Evolutionary conservation across 192 early-diverging fungal species (phyloP), one percentile per base, ranked within the genome.

Genomic region (Podila verticillata): DNA sequence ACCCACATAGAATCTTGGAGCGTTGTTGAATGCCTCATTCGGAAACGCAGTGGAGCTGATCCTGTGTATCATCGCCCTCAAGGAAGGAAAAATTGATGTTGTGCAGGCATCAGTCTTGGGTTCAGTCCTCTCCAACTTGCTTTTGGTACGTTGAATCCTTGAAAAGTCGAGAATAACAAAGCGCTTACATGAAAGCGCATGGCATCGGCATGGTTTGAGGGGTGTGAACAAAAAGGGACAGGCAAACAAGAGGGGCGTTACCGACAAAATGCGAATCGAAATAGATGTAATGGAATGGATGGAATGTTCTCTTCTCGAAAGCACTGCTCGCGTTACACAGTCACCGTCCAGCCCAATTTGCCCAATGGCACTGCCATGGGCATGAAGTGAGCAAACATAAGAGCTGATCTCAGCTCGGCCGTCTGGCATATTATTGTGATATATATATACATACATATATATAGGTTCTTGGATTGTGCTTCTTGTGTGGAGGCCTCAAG

Each of bases 41-140:
- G 95, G 96, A 34, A 99, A 98, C 66, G 93, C 93, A 3, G 93
- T 97, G 12, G 94, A 95, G 74, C 70, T 95, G 83, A 91, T 98
- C 72, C 86, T 99, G 20, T 90, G 88, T 7, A 84, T 97, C 29
- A 85, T 97, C 75, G 95, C 96, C 8, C 85, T 99, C 47, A 86
- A 89, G 19, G 84, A 93, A 74, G 91, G 91, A 63, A 84, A 95
- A 56, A 83, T 96, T 17, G 79, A 86, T 30, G 94, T 98, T 57
- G 96, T 98, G 48, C 93, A 97, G 74, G 91, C 97, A 0, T 94
- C 93, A 44, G 87, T 97, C 61, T 77, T 97, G 1, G 97, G 97
- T 48, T 96, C 95, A 9, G 93, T 98, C 60, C 85, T 98, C 13
- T 94, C 92, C 72, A 98, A 96, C 82, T 65, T 98, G 57, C 81